Evolutionary conservation across 208 protist species (phyloP), one percentile per base, ranked within the genome.

Genomic region (Lotmaria passim): DNA sequence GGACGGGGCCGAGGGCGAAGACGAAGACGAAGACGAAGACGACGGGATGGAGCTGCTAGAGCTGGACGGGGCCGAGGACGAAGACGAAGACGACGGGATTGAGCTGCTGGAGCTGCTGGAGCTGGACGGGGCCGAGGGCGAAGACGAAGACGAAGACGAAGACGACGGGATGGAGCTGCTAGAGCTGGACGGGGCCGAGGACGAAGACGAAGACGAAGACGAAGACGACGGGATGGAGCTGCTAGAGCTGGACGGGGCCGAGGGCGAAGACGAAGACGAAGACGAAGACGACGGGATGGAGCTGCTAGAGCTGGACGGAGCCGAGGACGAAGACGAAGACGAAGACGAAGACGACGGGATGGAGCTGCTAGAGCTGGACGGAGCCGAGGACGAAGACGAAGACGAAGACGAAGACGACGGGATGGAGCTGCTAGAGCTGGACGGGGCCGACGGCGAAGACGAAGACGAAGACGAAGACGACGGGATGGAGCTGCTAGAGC

Each of bases 91-190:
- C 0, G 33, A 2, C 41, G 24, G 17, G 11, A 23, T 4, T 47
- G 33, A 8, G 26, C 30, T 41, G 34, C 19, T 7, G 7, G 38
- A 60, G 47, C 34, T 56, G 34, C 38, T 47, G 0, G 33, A 34
- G 50, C 24, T 38, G 23, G 57, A 30, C 14, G 57, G 3, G 2
- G 15, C 1, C 23, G 52, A 55, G 3, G 50, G 36, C 15, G 38
- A 61, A 12, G 53, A 70, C 12, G 53, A 62, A 2, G 43, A 60
- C 17, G 63, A 48, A n/a, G n/a, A n/a, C n/a, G n/a, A n/a, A n/a
- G n/a, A n/a, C n/a, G n/a, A n/a, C n/a, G 60, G 38, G 19, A 4
- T 56, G 19, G 43, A 51, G 36, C 36, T 46, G 62, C 50, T 58
- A 1, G 39, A 59, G 39, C 30, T 62, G n/a, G n/a, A n/a, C n/a